Evolutionary conservation across 305 asterid genomes (phyloP).

Genomic region (Fraxinus velutina): DNA sequence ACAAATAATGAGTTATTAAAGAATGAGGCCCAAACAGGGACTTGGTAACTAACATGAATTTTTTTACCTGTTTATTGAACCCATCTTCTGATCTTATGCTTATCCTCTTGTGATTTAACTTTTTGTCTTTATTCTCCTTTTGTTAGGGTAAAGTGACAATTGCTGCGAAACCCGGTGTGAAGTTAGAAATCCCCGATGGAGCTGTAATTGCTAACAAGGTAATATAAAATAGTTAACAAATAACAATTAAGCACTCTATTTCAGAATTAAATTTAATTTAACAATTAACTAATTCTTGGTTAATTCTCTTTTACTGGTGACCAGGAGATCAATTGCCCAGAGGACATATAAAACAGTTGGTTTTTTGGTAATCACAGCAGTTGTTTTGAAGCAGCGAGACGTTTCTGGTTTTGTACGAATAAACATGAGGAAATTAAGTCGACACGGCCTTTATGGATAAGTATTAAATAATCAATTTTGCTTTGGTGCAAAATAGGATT

Average conservation of each 20-base stretch:
- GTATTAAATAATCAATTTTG: background rate
- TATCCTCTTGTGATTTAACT: background rate
- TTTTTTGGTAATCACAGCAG: background rate
- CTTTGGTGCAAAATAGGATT: background rate
- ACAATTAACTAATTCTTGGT: background rate
- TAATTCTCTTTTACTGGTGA: background rate
- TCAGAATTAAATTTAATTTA: background rate
- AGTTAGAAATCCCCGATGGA: constrained; percentile 78
- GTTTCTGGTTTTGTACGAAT: background rate
- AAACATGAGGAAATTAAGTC: background rate
- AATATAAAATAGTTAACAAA: background rate
- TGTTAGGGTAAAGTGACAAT: constrained; percentile 73
- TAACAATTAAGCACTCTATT: background rate
- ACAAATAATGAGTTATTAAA: too few relatives aligned
- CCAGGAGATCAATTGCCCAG: constrained; percentile 43
- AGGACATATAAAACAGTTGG: constrained; percentile 25
- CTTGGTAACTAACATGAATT: too few relatives aligned
- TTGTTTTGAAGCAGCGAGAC: background rate
- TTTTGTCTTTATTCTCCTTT: background rate
- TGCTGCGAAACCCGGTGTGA: constrained; percentile 61
- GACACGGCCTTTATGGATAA: background rate
- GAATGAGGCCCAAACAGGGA: too few relatives aligned
- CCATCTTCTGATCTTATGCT: background rate
- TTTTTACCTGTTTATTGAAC: background rate
- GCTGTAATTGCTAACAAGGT: constrained; percentile 76